These are phyloP conservation scores for Aplosporella prunicola DNA, from an alignment of 2,329 filamentous ascomycete species.

Conservation along the genomic window DNA sequence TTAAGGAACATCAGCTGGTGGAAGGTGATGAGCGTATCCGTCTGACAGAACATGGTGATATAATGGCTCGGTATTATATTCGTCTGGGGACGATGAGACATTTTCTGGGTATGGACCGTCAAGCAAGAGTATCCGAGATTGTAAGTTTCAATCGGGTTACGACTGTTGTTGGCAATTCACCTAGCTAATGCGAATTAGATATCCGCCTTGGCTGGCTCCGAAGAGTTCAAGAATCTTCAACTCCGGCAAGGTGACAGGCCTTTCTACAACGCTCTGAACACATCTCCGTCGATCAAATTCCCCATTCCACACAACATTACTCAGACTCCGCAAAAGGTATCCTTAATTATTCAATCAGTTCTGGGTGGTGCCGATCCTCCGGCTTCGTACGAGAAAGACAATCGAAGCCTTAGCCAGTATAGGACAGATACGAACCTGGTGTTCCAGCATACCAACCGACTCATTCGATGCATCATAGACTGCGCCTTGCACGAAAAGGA, in stretches of 20 bases:
- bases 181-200: constrained; percentile 41
- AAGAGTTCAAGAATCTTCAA: constrained; percentile 64
- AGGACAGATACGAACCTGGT: constrained; percentile 52
- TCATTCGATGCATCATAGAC: constrained; percentile 68
- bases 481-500: constrained; percentile 58
- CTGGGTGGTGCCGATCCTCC: constrained; percentile 54
- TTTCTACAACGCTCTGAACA: constrained; percentile 64
- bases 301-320: constrained; percentile 60
- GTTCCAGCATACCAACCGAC: constrained; percentile 58
- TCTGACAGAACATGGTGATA: constrained; percentile 63
- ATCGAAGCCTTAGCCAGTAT: constrained; percentile 48
- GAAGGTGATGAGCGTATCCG: constrained; percentile 40
- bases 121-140: constrained; percentile 54
- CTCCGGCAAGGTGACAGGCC: constrained; percentile 61
- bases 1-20: constrained; percentile 53
- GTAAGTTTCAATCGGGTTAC: constrained; percentile 39
- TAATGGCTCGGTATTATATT: constrained; percentile 77
- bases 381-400: constrained; percentile 42
- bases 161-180: neutral
- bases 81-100: constrained; percentile 70
- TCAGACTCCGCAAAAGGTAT: constrained; percentile 63
- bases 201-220: constrained; percentile 54
- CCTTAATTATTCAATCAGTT: constrained; percentile 65
- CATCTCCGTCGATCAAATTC: constrained; percentile 57
- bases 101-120: constrained; percentile 46